Percentiles rank a stretch among this genome's conserved stretches.
Conservation (phyloP, 129 eudicot species). For the Heracleum sosnowskyi region DNA sequence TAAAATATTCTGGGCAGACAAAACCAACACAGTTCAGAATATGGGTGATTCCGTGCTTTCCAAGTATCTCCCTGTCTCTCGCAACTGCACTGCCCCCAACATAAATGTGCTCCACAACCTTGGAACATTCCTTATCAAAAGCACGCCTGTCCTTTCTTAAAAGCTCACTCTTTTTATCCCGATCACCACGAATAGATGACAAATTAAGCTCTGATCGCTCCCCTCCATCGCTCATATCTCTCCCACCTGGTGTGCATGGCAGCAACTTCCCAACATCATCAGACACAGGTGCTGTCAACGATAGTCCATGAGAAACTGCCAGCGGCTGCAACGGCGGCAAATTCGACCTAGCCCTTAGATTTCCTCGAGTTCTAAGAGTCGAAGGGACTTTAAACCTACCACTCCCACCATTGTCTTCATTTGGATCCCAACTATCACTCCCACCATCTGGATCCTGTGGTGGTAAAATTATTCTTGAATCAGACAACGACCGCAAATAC, state of each 20-base stretch:
- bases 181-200: slow-evolving; percentile 35
- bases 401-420: slow-evolving; percentile 35
- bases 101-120: slow-evolving; percentile 65
- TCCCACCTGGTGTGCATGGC: slow-evolving; percentile 55
- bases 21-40: slow-evolving; percentile 77
- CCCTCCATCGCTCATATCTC: slow-evolving; percentile 39
- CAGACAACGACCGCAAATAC: slow-evolving; percentile 68
- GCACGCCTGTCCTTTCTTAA: slow-evolving; percentile 54
- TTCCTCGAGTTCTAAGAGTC: slow-evolving; percentile 43
- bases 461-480: slow-evolving; percentile 45
- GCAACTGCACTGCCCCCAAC: slow-evolving; percentile 80
- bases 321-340: slow-evolving; percentile 58
- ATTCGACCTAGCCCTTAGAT: slow-evolving; percentile 32
- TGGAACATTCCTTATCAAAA: slow-evolving; percentile 76
- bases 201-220: slow-evolving; percentile 64
- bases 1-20: slow-evolving; percentile 75
- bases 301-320: slow-evolving; percentile 49
- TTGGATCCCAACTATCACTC: slow-evolving; percentile 34
- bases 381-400: slow-evolving; percentile 36
- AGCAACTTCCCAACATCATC: slow-evolving; percentile 79
- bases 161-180: slow-evolving; percentile 41
- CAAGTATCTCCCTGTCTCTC: slow-evolving; percentile 47
- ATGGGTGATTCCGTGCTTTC: slow-evolving; percentile 61
- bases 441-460: slow-evolving; percentile 39
- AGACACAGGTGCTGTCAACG: slow-evolving; percentile 56